These are phyloP conservation scores for Alternaria sp. DNA, from an alignment of 2,329 filamentous ascomycete genomes.

Conservation along the genomic window DNA sequence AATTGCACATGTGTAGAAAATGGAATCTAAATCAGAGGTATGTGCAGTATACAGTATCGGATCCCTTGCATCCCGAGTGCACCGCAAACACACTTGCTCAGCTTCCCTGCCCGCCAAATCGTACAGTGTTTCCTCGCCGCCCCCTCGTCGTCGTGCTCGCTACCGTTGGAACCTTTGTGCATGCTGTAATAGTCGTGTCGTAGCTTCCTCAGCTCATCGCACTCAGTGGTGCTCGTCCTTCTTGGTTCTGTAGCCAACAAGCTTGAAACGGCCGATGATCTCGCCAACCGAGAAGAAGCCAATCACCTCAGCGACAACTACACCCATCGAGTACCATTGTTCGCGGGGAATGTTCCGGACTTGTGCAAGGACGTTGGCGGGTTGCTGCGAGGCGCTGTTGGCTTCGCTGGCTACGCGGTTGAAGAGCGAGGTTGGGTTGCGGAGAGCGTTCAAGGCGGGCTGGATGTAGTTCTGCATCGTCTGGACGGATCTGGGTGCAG, in stretches of 20 bases:
- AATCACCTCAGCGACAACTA: constrained; percentile 83
- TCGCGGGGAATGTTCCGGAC: constrained; percentile 73
- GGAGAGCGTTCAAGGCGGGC: constrained; percentile 71
- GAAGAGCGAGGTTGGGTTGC: constrained; percentile 69
- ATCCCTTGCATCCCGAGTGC: constrained; percentile 23
- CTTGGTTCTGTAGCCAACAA: constrained; percentile 77
- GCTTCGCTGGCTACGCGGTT: constrained; percentile 51
- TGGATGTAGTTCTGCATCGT: constrained; percentile 90
- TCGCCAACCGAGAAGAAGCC: constrained; percentile 98
- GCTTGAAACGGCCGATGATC: constrained; percentile 94
- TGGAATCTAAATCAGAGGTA: constrained; percentile 48
- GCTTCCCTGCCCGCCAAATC: constrained; percentile 24
- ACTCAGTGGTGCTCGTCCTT: constrained; percentile 42
- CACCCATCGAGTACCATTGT: constrained; percentile 74
- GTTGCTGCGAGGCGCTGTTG: constrained; percentile 57
- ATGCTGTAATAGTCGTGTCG: constrained; percentile 11
- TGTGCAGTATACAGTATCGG: constrained; percentile 50
- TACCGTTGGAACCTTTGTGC: constrained; percentile 3
- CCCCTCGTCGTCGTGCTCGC: not conserved
- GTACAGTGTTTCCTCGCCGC: constrained; percentile 21
- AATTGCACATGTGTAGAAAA: constrained; percentile 41
- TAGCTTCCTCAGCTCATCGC: constrained; percentile 7
- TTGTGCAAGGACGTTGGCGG: constrained; percentile 61
- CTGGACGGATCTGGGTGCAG: constrained; percentile 67
- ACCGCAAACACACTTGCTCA: constrained; percentile 24